Base-by-base conservation (phyloP, 257 asterid species). In the Solanum chiquidenum region DNA sequence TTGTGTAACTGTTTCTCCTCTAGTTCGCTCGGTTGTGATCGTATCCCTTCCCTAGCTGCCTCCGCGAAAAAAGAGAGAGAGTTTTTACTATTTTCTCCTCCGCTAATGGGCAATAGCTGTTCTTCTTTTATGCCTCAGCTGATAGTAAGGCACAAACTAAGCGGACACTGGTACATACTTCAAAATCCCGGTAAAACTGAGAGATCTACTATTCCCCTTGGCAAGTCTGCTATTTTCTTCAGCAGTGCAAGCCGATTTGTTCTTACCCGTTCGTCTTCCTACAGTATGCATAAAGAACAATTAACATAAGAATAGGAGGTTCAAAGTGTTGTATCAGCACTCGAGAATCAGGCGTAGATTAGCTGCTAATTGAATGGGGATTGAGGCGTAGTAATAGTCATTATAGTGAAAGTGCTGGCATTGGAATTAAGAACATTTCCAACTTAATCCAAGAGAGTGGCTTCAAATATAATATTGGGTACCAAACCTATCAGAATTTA, bases 161-260 rank as follows among this genome's bases (percentile, higher is more conserved):
- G 21, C 18, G 37, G 62, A 77, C 62, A 42, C 25, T 18, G 64
- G 25, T 16, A 27, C 84, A 44, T 27, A 79, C 29, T 49, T 92
- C 92, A 92, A 88, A 92, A 92, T 86, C 94, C 94, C 1, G 93
- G 94, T 92, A 97, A 90, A 92, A 93, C 89, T 16, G 99, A 92
- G 92, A 97, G 97, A 94, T 97, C 99, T 55, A 90, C 94, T 62
- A 97, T 97, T 89, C 99, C 99, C 90, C 91, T 95, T 21, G 99
- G 98, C 83, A 97, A 98, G 34, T 91, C 94, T 13, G 99, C 93
- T 52, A 97, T 94, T 82, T 90, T 92, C 40, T 91, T 92, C 20
- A 97, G 93, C 73, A 97, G 94, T 75, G 95, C 96, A 87, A 97
- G 98, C 95, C 99, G 93, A 90, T 97, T 97, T 85, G 88, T 94